Percentiles rank a stretch among this genome's conserved stretches.
These are phyloP conservation scores for Nannizziopsis barbatae DNA, from an alignment of 2,329 filamentous ascomycete genomes.

Conservation along the genomic window DNA sequence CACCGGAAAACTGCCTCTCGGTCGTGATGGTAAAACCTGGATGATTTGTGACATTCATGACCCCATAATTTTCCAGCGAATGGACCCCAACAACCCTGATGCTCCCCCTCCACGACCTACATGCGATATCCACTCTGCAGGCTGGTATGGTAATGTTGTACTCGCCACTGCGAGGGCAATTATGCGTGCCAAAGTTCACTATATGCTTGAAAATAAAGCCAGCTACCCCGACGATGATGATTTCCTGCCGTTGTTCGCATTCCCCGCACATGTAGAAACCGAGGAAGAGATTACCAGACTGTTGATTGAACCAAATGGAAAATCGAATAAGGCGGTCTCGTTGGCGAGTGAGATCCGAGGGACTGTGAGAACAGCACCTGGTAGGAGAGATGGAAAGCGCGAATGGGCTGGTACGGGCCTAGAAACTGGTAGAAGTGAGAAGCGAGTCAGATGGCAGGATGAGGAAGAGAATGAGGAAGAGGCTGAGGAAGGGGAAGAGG, in stretches of 20 bases:
- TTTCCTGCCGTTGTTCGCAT: constrained; percentile 27
- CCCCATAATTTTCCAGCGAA: constrained; percentile 55
- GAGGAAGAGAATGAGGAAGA: constrained; percentile 13
- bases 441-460: constrained; percentile 19
- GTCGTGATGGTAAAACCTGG: constrained; percentile 78
- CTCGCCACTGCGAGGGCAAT: constrained; percentile 75
- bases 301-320: constrained; percentile 18
- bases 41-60: constrained; percentile 89
- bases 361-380: constrained; percentile 25
- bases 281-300: constrained; percentile 15
- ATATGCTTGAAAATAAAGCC: constrained; percentile 41
- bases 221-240: constrained; percentile 23
- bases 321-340: constrained; percentile 19
- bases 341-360: constrained; percentile 29
- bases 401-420: background rate
- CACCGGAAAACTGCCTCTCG: constrained; percentile 59
- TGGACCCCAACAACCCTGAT: constrained; percentile 48
- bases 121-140: constrained; percentile 54
- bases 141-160: constrained; percentile 75
- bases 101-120: constrained; percentile 44
- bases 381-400: constrained; percentile 5
- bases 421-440: constrained; percentile 10
- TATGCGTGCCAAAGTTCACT: constrained; percentile 75
- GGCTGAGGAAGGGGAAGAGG: constrained; percentile 15
- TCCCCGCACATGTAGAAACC: constrained; percentile 28